Base-by-base conservation (phyloP, 371 early-diverging fungal species). In the Rhizopus microsporus region DNA sequence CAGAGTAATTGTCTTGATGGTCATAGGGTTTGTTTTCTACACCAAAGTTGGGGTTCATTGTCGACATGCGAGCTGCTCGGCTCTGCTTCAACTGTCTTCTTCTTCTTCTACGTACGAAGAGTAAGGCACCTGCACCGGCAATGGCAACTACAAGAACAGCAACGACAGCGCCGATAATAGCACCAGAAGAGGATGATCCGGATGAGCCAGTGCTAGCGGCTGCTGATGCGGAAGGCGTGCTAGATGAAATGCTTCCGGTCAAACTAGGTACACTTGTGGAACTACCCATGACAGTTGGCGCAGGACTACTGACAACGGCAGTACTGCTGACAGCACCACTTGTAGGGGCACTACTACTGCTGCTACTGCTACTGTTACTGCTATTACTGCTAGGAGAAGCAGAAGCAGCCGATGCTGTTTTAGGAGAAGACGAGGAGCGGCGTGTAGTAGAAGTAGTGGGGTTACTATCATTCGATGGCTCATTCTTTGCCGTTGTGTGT, bases 121-220 rank as follows among this genome's bases (percentile, higher is more conserved):
- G 15, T 7, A 46, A 12, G 46, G 46, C 46, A 46, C 29, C 46
- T 9, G 30, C 9, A 46, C n/a, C 46, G 12, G 29, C 29, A 29
- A 7, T 29, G 5, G 30, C 30, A 8, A 46, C 30, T 9, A 29
- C 46, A 7, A 46, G 9, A 9, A 23, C 7, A 23, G 29, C 46
- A 23, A 46, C 7, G 30, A 46, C 30, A 46, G 7, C 29, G 4
- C 46, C 46, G 29, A 46, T 29, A 46, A 46, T 46, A 7, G 46
- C 73, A 63, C 73, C 61, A 63, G 66, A 23, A 32, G 33, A 16
- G 29, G 47, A 49, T 31, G 49, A 46, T 7, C 35, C 40, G 15
- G 47, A 16, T 38, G 56, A 23, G 47, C 34, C 48, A 49, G 34
- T 43, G 33, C 54, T 10, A 15, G 53, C 31, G 32, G 47, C 31